Base-by-base conservation (phyloP, 1,284 basidiomycete species). In the Cystobasidium pallidum region DNA sequence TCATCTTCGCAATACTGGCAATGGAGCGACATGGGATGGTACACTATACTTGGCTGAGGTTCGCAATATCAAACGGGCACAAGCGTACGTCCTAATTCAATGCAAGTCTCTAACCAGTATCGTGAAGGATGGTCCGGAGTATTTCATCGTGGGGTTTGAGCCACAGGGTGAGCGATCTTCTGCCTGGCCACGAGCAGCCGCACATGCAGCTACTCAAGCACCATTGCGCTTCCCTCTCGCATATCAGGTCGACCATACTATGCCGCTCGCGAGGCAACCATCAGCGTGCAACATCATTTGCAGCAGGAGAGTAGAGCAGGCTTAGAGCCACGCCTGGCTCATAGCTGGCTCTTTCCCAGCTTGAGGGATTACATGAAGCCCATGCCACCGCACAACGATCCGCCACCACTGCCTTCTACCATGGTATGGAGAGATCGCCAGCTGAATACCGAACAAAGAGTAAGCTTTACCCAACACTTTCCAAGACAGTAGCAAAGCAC, bases 401-500 rank as follows among this genome's bases (percentile, higher is more conserved):
- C 26, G 17, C 57, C 58, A n/a, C 57, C 24, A 6, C 15, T 51
- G 11, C 58, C 67, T 17, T 32, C 21, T 10, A 41, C 41, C 45
- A 54, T 74, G 45, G 41, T 70, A 26, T 79, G 78, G 78, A 57
- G 77, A 1, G 81, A 82, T 57, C 17, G 43, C 11, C 73, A 73
- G 15, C 63, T 82, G 57, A 82, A 82, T 57, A 70, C 73, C 4
- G 79, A 81, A 41, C 81, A 82, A 63, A 73, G 66, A 68, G 78
- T 78, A 43, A 51, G 71, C 41, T 13, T 39, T 39, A 39, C 36
- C 36, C 13, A 39, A 13, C 36, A 39, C n/a, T n/a, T n/a, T n/a
- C n/a, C n/a, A n/a, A n/a, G n/a, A n/a, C n/a, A n/a, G n/a, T n/a
- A n/a, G n/a, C n/a, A n/a, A n/a, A n/a, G n/a, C n/a, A n/a, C n/a